These are phyloP conservation scores for Penicillium antarcticum DNA, from an alignment of 495 filamentous ascomycete genomes.

Conservation along the genomic window DNA sequence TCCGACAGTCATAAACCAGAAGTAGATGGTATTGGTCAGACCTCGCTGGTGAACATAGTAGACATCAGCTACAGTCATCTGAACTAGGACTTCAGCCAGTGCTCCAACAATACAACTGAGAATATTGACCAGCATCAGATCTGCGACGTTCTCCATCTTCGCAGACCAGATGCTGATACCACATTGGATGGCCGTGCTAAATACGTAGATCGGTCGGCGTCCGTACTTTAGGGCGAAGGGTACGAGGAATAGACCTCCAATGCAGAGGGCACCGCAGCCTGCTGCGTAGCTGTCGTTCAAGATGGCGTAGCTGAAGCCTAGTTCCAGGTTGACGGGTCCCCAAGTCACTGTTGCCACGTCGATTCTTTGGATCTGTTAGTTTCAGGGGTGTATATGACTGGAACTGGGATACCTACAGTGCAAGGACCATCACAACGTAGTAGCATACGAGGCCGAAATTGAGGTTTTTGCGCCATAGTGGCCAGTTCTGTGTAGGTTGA, in stretches of 20 bases:
- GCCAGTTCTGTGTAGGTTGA: conserved; percentile 10
- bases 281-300: conserved; percentile 41
- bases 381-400: neutral
- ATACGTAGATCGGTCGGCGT: conserved; percentile 39
- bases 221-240: conserved; percentile 46
- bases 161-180: conserved; percentile 39
- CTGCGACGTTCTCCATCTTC: conserved; percentile 30
- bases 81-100: conserved; percentile 37
- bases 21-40: conserved; percentile 38
- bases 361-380: conserved; percentile 14
- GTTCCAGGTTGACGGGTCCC: conserved; percentile 34
- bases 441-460: conserved; percentile 21
- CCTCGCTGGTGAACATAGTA: conserved; percentile 49
- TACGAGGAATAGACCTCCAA: conserved; percentile 39
- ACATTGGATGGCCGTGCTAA: conserved; percentile 33
- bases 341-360: conserved; percentile 37
- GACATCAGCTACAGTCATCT: conserved; percentile 46
- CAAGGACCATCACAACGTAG: conserved; percentile 21
- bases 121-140: conserved; percentile 36
- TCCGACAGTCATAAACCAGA: conserved; percentile 30
- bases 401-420: conserved; percentile 7
- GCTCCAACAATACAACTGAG: conserved; percentile 37
- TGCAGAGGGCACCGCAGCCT: conserved; percentile 32
- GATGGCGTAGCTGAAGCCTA: conserved; percentile 32
- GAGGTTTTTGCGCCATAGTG: conserved; percentile 19